Conservation (phyloP, 192 early-diverging fungal species). For the Lunasporangiospora selenospora region DNA sequence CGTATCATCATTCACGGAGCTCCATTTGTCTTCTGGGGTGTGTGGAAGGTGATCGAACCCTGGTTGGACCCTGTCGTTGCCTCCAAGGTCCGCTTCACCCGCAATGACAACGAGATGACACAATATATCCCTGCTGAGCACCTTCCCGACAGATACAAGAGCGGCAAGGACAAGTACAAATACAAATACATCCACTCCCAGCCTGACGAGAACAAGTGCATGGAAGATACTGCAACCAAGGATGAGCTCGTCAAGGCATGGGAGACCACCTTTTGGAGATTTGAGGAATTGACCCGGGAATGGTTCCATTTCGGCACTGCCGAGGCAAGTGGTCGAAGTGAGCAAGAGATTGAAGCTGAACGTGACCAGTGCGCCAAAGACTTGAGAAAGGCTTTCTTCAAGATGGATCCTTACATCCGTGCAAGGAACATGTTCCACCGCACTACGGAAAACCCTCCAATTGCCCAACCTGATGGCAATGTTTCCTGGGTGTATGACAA, state of each 20-base stretch:
- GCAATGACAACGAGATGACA: constrained; percentile 59
- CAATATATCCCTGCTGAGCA: constrained; percentile 64
- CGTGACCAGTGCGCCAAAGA: constrained; percentile 38
- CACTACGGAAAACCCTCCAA: constrained; percentile 11
- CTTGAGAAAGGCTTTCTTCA: constrained; percentile 47
- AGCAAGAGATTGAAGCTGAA: constrained; percentile 31
- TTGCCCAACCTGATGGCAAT: constrained; percentile 6
- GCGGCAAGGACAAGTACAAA: constrained; percentile 57
- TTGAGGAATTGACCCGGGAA: constrained; percentile 52
- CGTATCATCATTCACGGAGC: constrained; percentile 79
- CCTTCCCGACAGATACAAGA: constrained; percentile 57
- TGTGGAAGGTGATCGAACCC: constrained; percentile 83
- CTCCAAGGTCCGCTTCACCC: constrained; percentile 79
- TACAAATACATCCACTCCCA: constrained; percentile 52
- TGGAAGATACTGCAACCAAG: constrained; percentile 49
- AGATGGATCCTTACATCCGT: constrained; percentile 53
- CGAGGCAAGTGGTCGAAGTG: constrained; percentile 10
- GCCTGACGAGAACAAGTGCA: constrained; percentile 34
- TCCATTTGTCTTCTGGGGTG: constrained; percentile 84
- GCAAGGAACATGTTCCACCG: constrained; percentile 42
- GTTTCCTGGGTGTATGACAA: constrained; percentile 11
- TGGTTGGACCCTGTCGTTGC: constrained; percentile 89
- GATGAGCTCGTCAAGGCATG: constrained; percentile 24
- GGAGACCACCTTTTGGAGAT: constrained; percentile 21
- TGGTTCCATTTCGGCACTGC: constrained; percentile 45